Evolutionary conservation across 192 early-diverging fungal species (phyloP), one percentile per base, ranked within the genome.

Genomic region (Phlyctochytrium arcticum): DNA sequence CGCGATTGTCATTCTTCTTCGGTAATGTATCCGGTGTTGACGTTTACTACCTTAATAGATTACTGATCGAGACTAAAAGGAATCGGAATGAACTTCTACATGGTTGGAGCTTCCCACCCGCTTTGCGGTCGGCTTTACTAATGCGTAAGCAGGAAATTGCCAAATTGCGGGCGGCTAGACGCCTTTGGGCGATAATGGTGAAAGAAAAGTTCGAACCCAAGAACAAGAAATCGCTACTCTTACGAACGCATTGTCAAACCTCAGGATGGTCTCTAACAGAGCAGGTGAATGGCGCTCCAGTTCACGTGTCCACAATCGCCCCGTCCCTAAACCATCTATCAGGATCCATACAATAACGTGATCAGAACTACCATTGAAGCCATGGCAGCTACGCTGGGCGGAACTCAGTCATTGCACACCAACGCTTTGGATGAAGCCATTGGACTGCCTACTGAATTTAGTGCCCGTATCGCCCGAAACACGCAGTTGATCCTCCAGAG

Each of bases 51-150:
- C 15, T 44, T 44, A 44, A 44, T 44, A 12, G 15, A 15, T 12
- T 27, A 26, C 50, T 53, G 39, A 42, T 42, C 50, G 12, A 21
- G 12, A 21, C n/a, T 53, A 15, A 19, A 12, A 53, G 50, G 50
- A 48, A 87, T 94, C 32, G 92, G 90, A 4, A 94, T 94, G 92
- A 94, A 92, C 80, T 94, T 92, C 69, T 94, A 91, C 76, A 94
- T 94, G 92, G 74, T 77, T 60, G n/a, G 21, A n/a, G n/a, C n/a
- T n/a, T n/a, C 35, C n/a, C n/a, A n/a, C n/a, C 39, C 21, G 39
- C 39, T 19, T 44, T 44, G 39, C 21, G 21, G 39, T 12, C 39
- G 39, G 15, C 39, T 12, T 44, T 12, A 12, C 21, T 12, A 44
- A 19, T 44, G 12, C 39, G 39, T n/a, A 12, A 6, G 29, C 46